A percentile compares a stretch with the other conserved stretches of the same genome.
Conservation (phyloP, 495 filamentous ascomycete species). For the Saxophila tyrrhenica region DNA sequence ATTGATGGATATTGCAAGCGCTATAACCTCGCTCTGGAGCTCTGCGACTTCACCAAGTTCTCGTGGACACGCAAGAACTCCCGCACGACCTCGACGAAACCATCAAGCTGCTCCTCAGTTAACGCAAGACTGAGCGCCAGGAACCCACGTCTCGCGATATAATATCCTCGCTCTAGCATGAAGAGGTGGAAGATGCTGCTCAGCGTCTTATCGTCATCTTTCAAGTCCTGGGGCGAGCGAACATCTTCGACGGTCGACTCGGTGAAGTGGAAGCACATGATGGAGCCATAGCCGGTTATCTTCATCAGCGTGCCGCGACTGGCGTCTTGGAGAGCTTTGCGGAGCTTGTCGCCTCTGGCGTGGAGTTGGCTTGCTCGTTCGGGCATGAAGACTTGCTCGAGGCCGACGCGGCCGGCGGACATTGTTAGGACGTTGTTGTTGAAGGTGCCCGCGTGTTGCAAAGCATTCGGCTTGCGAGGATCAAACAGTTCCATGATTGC, state of each 20-base stretch:
- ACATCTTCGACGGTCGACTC: background rate
- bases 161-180: background rate
- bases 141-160: background rate
- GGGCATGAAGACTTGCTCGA: conserved; percentile 34
- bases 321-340: conserved; percentile 25
- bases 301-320: conserved; percentile 27
- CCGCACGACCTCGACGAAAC: background rate
- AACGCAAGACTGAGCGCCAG: background rate
- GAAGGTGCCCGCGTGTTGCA: conserved; percentile 50
- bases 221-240: background rate
- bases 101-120: background rate
- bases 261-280: conserved; percentile 36
- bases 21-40: conserved; percentile 1
- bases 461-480: conserved; percentile 24
- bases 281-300: conserved; percentile 35
- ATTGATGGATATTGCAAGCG: background rate
- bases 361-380: conserved; percentile 32
- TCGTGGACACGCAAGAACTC: background rate
- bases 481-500: conserved; percentile 48
- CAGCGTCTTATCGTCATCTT: background rate
- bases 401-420: conserved; percentile 39
- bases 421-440: conserved; percentile 57
- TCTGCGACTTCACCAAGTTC: background rate
- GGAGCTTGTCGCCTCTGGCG: conserved; percentile 28
- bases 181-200: background rate